A percentile compares a stretch with the other conserved stretches of the same genome.
Conservation (phyloP, 495 filamentous ascomycete genomes). For the Glarea lozoyensis region DNA sequence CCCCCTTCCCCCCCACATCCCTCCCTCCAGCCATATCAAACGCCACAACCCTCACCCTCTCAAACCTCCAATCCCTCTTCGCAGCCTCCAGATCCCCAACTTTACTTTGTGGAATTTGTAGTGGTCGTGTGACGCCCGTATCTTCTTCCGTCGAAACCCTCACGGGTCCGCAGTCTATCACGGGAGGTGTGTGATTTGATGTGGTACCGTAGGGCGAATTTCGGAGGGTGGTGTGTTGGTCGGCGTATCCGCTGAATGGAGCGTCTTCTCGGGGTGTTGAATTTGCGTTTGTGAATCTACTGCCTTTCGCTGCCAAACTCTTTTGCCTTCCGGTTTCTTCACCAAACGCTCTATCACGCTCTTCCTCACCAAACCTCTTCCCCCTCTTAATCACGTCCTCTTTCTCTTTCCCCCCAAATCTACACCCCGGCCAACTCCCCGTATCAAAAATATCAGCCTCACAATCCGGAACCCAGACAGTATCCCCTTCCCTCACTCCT, state of each 20-base stretch:
- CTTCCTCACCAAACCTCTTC: conserved; percentile 8
- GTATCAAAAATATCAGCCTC: conserved; percentile 38
- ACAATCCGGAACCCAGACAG: conserved; percentile 30
- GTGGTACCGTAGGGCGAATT: no score
- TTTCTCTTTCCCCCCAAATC: no score
- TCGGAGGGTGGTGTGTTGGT: no score
- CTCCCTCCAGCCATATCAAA: conserved; percentile 46
- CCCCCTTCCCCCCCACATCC: background rate
- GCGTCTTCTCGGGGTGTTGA: no score
- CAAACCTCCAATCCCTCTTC: conserved; percentile 52
- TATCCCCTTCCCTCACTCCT: no score
- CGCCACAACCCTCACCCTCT: conserved; percentile 52
- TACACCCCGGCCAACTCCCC: conserved; percentile 31
- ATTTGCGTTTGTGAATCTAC: no score
- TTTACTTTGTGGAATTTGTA: conserved; percentile 2
- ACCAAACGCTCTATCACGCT: background rate
- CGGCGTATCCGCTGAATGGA: no score
- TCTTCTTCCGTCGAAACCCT: conserved; percentile 1
- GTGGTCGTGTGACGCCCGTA: conserved; percentile 6
- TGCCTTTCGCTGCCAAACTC: no score
- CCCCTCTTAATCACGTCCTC: no score
- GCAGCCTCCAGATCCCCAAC: conserved; percentile 8
- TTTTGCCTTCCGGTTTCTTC: no score
- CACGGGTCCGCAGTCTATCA: conserved; percentile 20
- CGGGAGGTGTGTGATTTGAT: background rate